Conservation (phyloP, 2,329 filamentous ascomycete genomes). For the Cercospora nicotianae region DNA sequence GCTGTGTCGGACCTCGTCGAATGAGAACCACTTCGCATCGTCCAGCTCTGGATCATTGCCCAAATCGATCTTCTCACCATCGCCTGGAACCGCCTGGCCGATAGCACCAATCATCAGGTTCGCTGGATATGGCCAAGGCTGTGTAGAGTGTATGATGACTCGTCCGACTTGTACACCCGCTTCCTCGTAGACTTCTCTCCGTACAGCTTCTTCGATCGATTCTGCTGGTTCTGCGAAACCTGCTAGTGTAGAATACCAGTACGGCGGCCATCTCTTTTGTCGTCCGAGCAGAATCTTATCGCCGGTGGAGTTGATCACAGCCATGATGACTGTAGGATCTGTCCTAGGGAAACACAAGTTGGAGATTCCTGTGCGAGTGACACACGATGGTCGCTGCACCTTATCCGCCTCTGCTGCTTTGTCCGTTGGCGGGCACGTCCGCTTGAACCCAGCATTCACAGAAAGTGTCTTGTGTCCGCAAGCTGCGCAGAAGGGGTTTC, state of each 20-base stretch:
- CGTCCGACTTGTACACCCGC: slow-evolving; percentile 49
- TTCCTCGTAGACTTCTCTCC: slow-evolving; percentile 55
- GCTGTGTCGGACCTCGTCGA: slow-evolving; percentile 78
- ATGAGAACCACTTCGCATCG: slow-evolving; percentile 80
- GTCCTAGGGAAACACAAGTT: slow-evolving; percentile 92
- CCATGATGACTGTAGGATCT: slow-evolving; percentile 93
- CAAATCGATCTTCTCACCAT: slow-evolving; percentile 75
- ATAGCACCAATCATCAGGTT: slow-evolving; percentile 66
- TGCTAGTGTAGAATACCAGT: slow-evolving; percentile 84
- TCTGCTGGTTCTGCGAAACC: slow-evolving; percentile 55
- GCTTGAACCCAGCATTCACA: slow-evolving; percentile 76
- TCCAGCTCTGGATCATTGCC: slow-evolving; percentile 90
- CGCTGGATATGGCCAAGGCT: slow-evolving; percentile 56
- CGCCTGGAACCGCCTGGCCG: slow-evolving; percentile 70
- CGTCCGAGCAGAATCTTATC: slow-evolving; percentile 79
- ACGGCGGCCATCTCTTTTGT: slow-evolving; percentile 74
- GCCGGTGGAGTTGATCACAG: slow-evolving; percentile 78
- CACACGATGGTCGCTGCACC: slow-evolving; percentile 66
- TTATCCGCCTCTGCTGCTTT: slow-evolving; percentile 43
- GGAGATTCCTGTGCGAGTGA: slow-evolving; percentile 78
- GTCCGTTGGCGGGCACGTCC: slow-evolving; percentile 73
- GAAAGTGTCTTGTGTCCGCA: slow-evolving; percentile 83
- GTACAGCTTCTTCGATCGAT: slow-evolving; percentile 53
- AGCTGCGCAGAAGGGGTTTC: slow-evolving; percentile 87
- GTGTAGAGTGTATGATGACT: slow-evolving; percentile 53